Base-by-base conservation (phyloP, 2,329 filamentous ascomycete species). In the Blumeriella jaapii region DNA sequence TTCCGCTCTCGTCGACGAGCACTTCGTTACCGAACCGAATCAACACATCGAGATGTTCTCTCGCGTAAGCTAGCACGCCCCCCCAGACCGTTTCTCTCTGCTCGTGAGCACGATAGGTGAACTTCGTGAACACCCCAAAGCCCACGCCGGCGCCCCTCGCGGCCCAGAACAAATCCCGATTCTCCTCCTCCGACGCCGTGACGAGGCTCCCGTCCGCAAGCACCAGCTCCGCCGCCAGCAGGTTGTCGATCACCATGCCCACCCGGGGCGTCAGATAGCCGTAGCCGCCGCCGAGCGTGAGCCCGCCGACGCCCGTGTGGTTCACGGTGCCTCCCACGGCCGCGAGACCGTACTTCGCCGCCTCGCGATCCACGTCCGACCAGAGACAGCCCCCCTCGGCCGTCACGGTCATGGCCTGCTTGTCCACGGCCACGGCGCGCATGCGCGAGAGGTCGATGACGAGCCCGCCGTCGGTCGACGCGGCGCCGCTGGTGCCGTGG, bases 231-330 rank as follows among this genome's bases (percentile, higher is more conserved):
- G 42, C 39, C 8, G 33, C 29, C 2, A 50, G 28, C 2, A 48
- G 19, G 26, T 45, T 47, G 12, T 50, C 49, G 25, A 49, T 40
- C 2, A 39, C 40, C 2, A 49, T 29, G 4, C 49, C 49, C 27
- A 48, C 24, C n/a, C 29, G 22, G 0, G 69, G 67, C 15, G 61
- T 67, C 12, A 78, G 56, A 54, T 66, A 66, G 2, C 74, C 72
- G 47, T 71, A 73, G 8, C 48, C 48, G 8, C 47, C 47, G 11
- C 45, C 47, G 10, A 51, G 36, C 2, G 44, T 44, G 2, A 46
- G 17, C 1, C 45, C 48, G 2, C 45, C 46, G 12, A 51, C 30
- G 6, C 47, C 45, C 27, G 14, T 27, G 26, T 18, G 34, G 17
- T 41, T 42, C 13, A 49, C 42, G n/a, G 41, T 45, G 0, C 49